phyloP scores from a whole-genome alignment of 2,329 filamentous ascomycete genomes.

The Pseudocercospora pini-densiflorae region DNA sequence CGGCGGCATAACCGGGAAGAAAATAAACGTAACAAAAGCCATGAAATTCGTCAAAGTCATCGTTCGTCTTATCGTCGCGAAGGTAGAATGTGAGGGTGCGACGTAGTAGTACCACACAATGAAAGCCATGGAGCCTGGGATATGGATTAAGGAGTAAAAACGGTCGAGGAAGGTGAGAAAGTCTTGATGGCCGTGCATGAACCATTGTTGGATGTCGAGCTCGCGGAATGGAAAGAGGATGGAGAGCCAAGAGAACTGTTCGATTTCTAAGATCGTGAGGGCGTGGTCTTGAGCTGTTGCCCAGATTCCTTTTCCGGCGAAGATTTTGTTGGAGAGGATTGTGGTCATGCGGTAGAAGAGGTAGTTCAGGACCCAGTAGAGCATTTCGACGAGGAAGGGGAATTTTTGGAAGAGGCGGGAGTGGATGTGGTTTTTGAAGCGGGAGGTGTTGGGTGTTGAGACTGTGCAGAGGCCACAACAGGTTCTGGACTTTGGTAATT shows the following conservation, averaged over 20 bases:
- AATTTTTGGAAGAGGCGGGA: conserved; percentile 68
- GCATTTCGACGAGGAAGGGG: conserved; percentile 73
- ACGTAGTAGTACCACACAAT: conserved; percentile 62
- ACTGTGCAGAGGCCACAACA: conserved; percentile 58
- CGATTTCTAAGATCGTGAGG: conserved; percentile 58
- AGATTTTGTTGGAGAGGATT: conserved; percentile 39
- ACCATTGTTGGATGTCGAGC: conserved; percentile 60
- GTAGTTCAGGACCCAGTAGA: conserved; percentile 72
- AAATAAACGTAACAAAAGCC: conserved; percentile 55
- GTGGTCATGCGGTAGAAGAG: conserved; percentile 63
- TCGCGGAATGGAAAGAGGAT: conserved; percentile 59
- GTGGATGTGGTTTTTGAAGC: conserved; percentile 65
- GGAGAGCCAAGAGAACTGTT: conserved; percentile 55
- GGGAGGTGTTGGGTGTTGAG: conserved; percentile 42
- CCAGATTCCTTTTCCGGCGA: conserved; percentile 55
- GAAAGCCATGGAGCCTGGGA: conserved; percentile 61
- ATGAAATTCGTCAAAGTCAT: conserved; percentile 56
- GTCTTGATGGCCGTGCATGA: conserved; percentile 59
- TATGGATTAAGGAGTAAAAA: conserved; percentile 63
- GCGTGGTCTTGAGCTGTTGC: conserved; percentile 60
- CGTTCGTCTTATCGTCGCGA: conserved; percentile 46
- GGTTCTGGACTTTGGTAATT: conserved; percentile 54
- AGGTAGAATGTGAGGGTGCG: conserved; percentile 53
- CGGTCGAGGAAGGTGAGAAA: conserved; percentile 61
- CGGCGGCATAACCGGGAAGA: conserved; percentile 57